Evolutionary conservation across 345 rosid species (phyloP), one percentile per base, ranked within the genome.

Genomic region (Sisymbrium irio): DNA sequence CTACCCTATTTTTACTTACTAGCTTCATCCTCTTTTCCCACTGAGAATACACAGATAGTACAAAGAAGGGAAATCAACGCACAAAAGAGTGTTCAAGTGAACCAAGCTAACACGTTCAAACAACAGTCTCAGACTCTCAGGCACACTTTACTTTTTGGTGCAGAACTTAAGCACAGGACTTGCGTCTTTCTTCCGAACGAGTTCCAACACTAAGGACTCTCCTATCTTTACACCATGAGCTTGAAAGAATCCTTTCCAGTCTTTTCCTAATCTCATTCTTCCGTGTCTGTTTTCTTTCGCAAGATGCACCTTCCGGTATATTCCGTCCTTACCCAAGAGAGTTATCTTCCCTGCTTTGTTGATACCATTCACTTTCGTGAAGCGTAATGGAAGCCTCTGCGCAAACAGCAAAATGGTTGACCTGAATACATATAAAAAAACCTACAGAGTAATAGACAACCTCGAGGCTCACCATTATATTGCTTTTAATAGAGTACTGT

Each of bases 231-330:
- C 60, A 10, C 51, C 71, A 27, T 76, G 61, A 62, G 17, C 60
- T 33, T 69, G 11, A 36, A 58, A 68, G 30, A 76, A 76, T 13
- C 53, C 65, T 62, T 22, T 76, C 70, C 79, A 68, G 67, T 18
- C 63, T 18, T 33, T 67, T 75, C 73, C 68, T 41, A 75, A 7
- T 33, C 69, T 50, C 74, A 69, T 10, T 53, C 35, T 36, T 42
- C 73, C 60, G 0, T 4, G 0, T 8, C 6, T 19, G 27, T 27
- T 36, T 9, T 62, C 59, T 9, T 8, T 15, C 22, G 27, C 10
- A 50, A 76, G 65, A 42, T 1, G 20, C 42, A 25, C 46, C 25
- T 22, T 22, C 70, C 65, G 8, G 0, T 63, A 18, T 27, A 54
- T 20, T 41, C 79, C 71, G 6, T 69, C 61, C 45, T 33, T 40